Percentiles rank a stretch among this genome's conserved stretches.
phyloP scores from a whole-genome alignment of 225 moss, liverwort and hornwort species.

The Neckera pumila region DNA sequence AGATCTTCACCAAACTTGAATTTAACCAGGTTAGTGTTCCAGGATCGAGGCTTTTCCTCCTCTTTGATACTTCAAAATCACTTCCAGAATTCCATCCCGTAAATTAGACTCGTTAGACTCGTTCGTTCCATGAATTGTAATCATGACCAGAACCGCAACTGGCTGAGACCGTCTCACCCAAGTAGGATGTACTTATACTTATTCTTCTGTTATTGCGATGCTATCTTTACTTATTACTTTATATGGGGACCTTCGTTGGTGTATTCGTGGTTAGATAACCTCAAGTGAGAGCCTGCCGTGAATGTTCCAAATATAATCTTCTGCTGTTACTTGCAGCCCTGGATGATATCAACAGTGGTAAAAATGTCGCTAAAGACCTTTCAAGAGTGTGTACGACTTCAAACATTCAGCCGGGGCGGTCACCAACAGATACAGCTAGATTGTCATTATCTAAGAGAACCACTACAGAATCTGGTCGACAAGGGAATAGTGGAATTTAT shows the following conservation, averaged over 20 bases:
- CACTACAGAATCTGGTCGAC: conserved; percentile 53
- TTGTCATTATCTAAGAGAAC: conserved; percentile 65
- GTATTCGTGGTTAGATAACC: not conserved
- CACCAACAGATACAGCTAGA: conserved; percentile 98
- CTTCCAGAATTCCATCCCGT: not conserved
- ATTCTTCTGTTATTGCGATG: not conserved
- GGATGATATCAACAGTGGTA: conserved; percentile 73
- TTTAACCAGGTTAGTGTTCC: conserved; percentile 60
- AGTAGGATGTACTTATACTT: not conserved
- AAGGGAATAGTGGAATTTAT: conserved; percentile 57
- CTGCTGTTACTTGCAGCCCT: conserved; percentile 31
- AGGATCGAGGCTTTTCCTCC: not conserved
- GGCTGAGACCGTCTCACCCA: not conserved
- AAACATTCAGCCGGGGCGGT: conserved; percentile 76
- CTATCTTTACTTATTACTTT: not conserved
- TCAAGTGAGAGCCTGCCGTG: not conserved
- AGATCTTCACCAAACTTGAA: conserved; percentile 79
- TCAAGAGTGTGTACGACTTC: conserved; percentile 77
- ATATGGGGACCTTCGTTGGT: not conserved
- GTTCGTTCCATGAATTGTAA: not conserved
- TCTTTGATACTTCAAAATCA: not conserved
- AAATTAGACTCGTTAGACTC: not conserved
- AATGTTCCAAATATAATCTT: not conserved
- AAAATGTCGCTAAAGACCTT: conserved; percentile 79
- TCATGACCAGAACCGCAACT: not conserved